These are phyloP conservation scores for Ganoderma sp. DNA, from an alignment of 1,284 basidiomycete genomes.

Conservation along the genomic window DNA sequence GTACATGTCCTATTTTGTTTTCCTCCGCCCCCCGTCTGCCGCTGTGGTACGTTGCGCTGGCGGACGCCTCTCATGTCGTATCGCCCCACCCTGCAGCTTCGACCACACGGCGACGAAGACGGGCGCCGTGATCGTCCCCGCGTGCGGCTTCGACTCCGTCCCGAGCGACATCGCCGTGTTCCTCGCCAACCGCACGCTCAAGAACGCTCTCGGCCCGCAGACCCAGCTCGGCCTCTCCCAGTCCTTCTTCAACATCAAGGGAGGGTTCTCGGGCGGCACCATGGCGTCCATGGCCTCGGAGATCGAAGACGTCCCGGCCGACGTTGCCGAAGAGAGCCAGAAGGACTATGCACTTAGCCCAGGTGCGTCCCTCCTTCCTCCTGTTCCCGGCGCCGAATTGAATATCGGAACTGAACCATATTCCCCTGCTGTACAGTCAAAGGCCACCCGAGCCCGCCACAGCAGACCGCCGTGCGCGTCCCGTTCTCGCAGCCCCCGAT, in stretches of 20 bases:
- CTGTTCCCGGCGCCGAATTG: neutral
- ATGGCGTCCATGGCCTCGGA: slow-evolving; percentile 57
- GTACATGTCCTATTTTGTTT: too few species aligned
- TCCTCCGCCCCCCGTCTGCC: neutral
- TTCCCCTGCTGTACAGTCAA: slow-evolving; percentile 41
- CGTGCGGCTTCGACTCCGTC: slow-evolving; percentile 75
- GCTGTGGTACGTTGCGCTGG: neutral
- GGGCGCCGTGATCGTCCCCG: slow-evolving; percentile 70
- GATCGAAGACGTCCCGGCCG: slow-evolving; percentile 54
- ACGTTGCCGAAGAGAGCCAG: slow-evolving; percentile 43
- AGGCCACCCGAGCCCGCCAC: slow-evolving; percentile 46
- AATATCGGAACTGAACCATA: neutral
- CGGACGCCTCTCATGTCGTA: neutral
- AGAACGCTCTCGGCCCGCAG: slow-evolving; percentile 43
- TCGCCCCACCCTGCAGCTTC: slow-evolving; percentile 46
- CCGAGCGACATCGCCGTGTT: slow-evolving; percentile 71
- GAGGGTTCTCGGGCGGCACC: slow-evolving; percentile 73
- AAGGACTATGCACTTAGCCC: slow-evolving; percentile 63
- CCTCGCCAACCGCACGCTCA: slow-evolving; percentile 57
- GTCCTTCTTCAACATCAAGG: slow-evolving; percentile 52
- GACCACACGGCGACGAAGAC: slow-evolving; percentile 72
- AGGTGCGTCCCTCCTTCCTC: slow-evolving; percentile 43
- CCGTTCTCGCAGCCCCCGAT: slow-evolving; percentile 50
- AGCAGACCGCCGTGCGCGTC: slow-evolving; percentile 49
- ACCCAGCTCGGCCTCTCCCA: slow-evolving; percentile 46